Evolutionary conservation across 179 eudicot species (phyloP).

Genomic region (Beta lomatogona): DNA sequence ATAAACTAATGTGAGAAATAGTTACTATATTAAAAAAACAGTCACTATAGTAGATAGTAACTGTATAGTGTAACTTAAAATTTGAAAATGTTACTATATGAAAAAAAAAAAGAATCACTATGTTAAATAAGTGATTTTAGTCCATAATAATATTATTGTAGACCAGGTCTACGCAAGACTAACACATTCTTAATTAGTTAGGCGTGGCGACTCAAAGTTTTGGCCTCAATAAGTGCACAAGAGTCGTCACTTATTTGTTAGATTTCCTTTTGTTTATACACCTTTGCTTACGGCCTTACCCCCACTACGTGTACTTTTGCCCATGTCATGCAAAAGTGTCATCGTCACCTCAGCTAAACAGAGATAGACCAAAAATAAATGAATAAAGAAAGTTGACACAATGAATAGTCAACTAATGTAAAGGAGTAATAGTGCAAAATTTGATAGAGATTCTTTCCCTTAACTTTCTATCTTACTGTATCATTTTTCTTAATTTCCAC

Average conservation of each 20-base stretch:
- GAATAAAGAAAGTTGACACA: not conserved
- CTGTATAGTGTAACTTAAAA: too few relatives aligned
- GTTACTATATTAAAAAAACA: too few relatives aligned
- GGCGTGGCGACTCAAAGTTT: too few relatives aligned
- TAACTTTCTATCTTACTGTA: not conserved
- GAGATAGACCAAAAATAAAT: not conserved
- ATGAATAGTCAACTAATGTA: not conserved
- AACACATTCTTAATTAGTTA: too few relatives aligned
- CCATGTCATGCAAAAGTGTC: constrained; percentile 11
- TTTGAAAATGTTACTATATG: too few relatives aligned
- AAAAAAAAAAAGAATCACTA: too few relatives aligned
- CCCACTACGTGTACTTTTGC: constrained; percentile 3
- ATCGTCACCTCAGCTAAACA: not conserved
- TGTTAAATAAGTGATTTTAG: too few relatives aligned
- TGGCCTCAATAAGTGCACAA: constrained; percentile 7
- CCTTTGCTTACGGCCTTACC: not conserved
- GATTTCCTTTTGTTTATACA: not conserved
- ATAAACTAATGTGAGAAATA: too few relatives aligned
- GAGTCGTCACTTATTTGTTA: not conserved
- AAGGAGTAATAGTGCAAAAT: not conserved
- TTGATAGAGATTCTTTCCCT: not conserved
- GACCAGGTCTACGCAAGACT: too few relatives aligned
- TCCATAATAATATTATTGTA: too few relatives aligned
- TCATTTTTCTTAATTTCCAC: not conserved
- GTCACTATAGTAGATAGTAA: too few relatives aligned